Percentiles rank a stretch among this genome's conserved stretches.
These are phyloP conservation scores for Talaromyces liani DNA, from an alignment of 495 filamentous ascomycete species.

Conservation along the genomic window DNA sequence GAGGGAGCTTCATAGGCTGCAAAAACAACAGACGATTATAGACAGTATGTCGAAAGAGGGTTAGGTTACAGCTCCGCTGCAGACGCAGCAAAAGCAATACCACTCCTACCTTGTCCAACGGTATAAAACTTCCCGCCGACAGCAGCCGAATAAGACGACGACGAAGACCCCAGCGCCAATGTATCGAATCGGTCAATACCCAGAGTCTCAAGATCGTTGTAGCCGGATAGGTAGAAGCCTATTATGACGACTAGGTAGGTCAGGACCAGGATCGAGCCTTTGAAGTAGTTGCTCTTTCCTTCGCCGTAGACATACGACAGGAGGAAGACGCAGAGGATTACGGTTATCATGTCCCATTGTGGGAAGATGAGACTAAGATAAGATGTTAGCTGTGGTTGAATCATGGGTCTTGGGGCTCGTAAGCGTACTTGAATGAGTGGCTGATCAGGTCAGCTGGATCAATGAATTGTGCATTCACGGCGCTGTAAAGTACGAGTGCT, in stretches of 20 bases:
- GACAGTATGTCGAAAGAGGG: not conserved
- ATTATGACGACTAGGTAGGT: constrained; percentile 89
- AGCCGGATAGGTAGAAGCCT: constrained; percentile 85
- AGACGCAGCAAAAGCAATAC: constrained; percentile 20
- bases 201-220: constrained; percentile 51
- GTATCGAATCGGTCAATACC: constrained; percentile 66
- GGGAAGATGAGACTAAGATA: constrained; percentile 79
- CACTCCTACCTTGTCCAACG: constrained; percentile 25
- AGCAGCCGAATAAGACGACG: not conserved
- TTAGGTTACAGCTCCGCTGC: not conserved
- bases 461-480: constrained; percentile 45
- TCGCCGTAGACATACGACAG: constrained; percentile 97
- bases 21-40: not conserved
- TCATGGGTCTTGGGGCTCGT: not conserved
- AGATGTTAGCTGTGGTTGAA: constrained; percentile 9
- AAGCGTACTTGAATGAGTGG: constrained; percentile 69
- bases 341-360: constrained; percentile 98
- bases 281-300: constrained; percentile 69
- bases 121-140: constrained; percentile 28
- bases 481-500: constrained; percentile 85
- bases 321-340: constrained; percentile 95
- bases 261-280: constrained; percentile 87
- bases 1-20: not conserved
- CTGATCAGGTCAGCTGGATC: constrained; percentile 52
- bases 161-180: constrained; percentile 40